Conservation (phyloP, 2,329 filamentous ascomycete genomes). For the Amesomyces nigricolor region DNA sequence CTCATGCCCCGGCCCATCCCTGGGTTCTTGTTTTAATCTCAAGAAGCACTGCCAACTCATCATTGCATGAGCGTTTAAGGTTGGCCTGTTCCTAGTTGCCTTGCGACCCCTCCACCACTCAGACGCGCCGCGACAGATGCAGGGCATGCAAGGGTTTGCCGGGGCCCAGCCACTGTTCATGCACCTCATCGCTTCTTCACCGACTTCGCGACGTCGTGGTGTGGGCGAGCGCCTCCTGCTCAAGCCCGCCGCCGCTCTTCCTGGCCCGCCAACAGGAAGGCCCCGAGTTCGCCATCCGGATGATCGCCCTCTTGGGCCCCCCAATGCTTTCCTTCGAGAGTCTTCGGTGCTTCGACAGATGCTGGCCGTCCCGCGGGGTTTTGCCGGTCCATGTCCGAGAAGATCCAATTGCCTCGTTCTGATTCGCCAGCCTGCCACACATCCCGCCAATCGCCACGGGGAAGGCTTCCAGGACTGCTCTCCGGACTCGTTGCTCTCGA, state of each 20-base stretch:
- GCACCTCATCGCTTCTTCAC: constrained; percentile 41
- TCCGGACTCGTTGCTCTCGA: constrained; percentile 4
- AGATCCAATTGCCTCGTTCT: constrained; percentile 25
- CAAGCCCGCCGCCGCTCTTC: constrained; percentile 6
- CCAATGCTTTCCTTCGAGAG: neutral
- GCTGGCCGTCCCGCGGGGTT: constrained; percentile 17
- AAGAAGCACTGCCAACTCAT: constrained; percentile 69
- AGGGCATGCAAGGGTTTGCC: constrained; percentile 33
- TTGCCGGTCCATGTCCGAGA: constrained; percentile 22
- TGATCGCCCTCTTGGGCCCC: neutral
- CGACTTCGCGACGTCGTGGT: constrained; percentile 42
- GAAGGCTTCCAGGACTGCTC: constrained; percentile 19
- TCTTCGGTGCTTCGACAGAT: constrained; percentile 11
- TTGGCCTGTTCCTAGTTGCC: constrained; percentile 39
- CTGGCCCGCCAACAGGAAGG: constrained; percentile 2
- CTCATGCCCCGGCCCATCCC: constrained; percentile 20
- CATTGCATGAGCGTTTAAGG: constrained; percentile 57
- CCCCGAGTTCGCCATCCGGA: constrained; percentile 11
- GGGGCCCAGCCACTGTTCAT: constrained; percentile 38
- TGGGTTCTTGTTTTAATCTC: constrained; percentile 47
- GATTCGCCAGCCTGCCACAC: constrained; percentile 25
- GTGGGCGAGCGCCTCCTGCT: constrained; percentile 24
- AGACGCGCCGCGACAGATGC: constrained; percentile 28
- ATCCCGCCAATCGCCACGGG: constrained; percentile 2
- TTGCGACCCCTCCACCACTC: constrained; percentile 34